Base-by-base conservation (phyloP, 208 protist genomes). In the Balamuthia mandrillaris region DNA sequence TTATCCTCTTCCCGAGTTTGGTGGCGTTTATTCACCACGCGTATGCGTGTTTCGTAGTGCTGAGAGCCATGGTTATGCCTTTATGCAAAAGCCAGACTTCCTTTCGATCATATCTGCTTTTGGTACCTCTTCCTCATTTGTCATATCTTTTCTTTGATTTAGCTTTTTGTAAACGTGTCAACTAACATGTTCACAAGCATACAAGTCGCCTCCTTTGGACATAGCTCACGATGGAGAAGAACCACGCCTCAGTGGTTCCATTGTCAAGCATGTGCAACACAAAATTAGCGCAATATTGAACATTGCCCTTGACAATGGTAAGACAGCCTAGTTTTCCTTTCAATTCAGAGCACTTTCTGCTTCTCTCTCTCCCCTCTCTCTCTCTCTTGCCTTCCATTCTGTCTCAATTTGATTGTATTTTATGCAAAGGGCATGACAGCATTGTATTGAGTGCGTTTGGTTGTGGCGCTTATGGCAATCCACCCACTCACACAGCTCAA, bases 271-370 rank as follows among this genome's bases (percentile, higher is more conserved):
- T 49, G 41, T 61, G 3, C 52, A 81, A 49, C 16, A 24, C 21
- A 81, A 81, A 37, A 81, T 81, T 14, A 60, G 16, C 4, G 72
- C 72, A 27, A 81, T 81, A 2, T 33, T 81, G 45, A 81, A 29
- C 27, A 81, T 81, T 2, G 72, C 72, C 27, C 16, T 81, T 31
- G 72, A 81, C 44, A 81, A 81, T n/a, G 72, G 72, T 81, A 61
- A n/a, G 21, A 37, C n/a, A n/a, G n/a, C n/a, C n/a, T n/a, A n/a
- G n/a, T n/a, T n/a, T n/a, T n/a, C n/a, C n/a, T n/a, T n/a, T n/a
- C n/a, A n/a, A n/a, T n/a, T n/a, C n/a, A n/a, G n/a, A n/a, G n/a
- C n/a, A 79, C 70, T 6, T n/a, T 3, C 70, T 79, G 9, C 66
- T 33, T 9, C 6, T 1, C 33, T 27, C 6, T 14, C 6, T 75